Base-by-base conservation (phyloP, 176 grass and related monocot genomes). In the Juncus inflexus region DNA sequence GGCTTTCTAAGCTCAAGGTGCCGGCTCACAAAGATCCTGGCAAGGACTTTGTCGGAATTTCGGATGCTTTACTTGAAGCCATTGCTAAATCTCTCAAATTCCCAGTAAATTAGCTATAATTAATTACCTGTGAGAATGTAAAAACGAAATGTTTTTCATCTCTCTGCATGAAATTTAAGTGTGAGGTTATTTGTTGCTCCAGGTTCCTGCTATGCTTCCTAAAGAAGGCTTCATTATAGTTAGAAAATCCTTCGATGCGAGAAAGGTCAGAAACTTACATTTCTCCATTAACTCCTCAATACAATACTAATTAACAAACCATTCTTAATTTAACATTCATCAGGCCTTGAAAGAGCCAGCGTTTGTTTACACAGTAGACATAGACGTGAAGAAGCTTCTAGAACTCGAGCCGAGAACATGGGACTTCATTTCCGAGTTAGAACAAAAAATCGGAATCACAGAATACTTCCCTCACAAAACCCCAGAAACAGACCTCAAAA, bases 171-270 rank as follows among this genome's bases (percentile, higher is more conserved):
- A 59, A 43, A 57, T 61, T 58, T 50, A 35, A 41, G 12, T 58
- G 52, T 50, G 42, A 19, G 53, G 3, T 39, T 52, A 43, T 75
- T 35, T 82, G 58, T 72, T 69, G 36, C 36, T 75, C 52, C 63
- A 97, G 92, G 84, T 97, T 86, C 58, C 87, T 81, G 68, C 84
- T 59, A 89, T 97, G 92, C 83, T 97, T 64, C 92, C 92, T 37
- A 55, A 88, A 62, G 87, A 91, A 77, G 92, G 79, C 35, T 97
- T 97, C 68, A 68, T 74, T 67, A 67, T 91, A 67, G 76, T 91
- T 55, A 80, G 92, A 70, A 91, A 97, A 79, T 97, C 92, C 14
- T 97, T 97, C 68, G 92, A 97, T 62, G 92, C 87, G 79, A 84
- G 92, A 61, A 97, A 97, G 87, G 91, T 96, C 38, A 50, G 19